A percentile compares a stretch with the other conserved stretches of the same genome.
Evolutionary conservation across 176 grass and related monocot genomes (phyloP).

Genomic region (Alopecurus myosuroides): DNA sequence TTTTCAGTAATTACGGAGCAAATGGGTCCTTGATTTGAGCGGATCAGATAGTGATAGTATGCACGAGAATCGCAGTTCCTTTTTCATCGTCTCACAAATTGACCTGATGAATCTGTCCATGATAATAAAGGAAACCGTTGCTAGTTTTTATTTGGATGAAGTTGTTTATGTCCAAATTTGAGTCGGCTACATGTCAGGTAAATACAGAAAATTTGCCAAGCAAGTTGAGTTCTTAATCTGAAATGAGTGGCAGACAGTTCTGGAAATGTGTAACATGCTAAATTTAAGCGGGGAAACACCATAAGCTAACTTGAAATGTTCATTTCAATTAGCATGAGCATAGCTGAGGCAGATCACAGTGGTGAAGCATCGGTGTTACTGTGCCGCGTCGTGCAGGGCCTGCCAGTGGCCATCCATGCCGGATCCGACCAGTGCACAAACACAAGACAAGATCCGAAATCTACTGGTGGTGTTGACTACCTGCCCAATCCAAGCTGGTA

Average conservation of each 20-base stretch:
- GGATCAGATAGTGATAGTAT: neutral
- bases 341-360: neutral
- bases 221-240: neutral
- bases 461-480: neutral
- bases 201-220: neutral
- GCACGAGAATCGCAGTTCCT: neutral
- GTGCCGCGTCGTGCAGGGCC: neutral
- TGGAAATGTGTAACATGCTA: too few species aligned
- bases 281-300: neutral
- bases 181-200: neutral
- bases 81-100: neutral
- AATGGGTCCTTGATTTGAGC: neutral
- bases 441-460: neutral
- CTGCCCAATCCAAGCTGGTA: neutral
- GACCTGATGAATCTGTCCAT: neutral
- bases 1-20: neutral
- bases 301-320: neutral
- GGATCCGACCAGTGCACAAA: neutral
- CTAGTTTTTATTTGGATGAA: neutral
- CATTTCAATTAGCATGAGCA: conserved; percentile 8
- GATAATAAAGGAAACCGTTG: neutral
- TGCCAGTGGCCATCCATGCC: neutral
- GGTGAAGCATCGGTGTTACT: neutral
- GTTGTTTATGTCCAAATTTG: neutral
- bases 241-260: neutral